Conservation (phyloP, 2,329 filamentous ascomycete genomes). For the Nothophaeocryptopus gaeumannii region DNA sequence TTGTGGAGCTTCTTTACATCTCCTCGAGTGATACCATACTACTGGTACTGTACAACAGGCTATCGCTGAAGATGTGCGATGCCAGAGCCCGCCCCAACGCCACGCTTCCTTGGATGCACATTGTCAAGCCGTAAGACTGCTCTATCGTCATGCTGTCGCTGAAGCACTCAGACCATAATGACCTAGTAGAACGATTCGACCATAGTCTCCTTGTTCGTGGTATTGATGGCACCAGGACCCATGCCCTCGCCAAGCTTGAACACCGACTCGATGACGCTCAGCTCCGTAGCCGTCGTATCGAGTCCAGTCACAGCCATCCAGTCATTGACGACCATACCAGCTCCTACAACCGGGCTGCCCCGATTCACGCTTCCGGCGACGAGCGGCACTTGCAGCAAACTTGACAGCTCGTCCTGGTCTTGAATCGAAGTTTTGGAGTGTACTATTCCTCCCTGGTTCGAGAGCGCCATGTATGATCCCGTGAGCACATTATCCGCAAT, state of each 20-base stretch:
- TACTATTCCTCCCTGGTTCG: constrained; percentile 93
- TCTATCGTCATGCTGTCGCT: not conserved
- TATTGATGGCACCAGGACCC: constrained; percentile 74
- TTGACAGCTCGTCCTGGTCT: constrained; percentile 95
- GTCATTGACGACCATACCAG: constrained; percentile 95
- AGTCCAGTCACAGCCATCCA: constrained; percentile 96
- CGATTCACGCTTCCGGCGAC: constrained; percentile 93
- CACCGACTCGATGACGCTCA: constrained; percentile 93
- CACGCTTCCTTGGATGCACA: not conserved
- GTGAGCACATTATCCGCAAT: constrained; percentile 96
- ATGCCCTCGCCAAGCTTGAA: constrained; percentile 84
- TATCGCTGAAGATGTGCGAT: too few relatives aligned
- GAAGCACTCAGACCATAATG: too few relatives aligned
- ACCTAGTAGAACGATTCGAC: constrained; percentile 94
- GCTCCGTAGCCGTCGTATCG: constrained; percentile 94
- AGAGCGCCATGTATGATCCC: constrained; percentile 92
- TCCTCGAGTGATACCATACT: not conserved
- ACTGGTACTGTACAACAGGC: not conserved
- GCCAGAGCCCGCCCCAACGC: too few relatives aligned
- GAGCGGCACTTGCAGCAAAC: constrained; percentile 88
- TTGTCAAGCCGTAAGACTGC: constrained; percentile 6
- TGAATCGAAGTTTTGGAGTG: constrained; percentile 96
- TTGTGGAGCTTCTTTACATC: not conserved
- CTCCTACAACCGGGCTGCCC: constrained; percentile 90
- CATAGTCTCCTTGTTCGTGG: constrained; percentile 92